Evolutionary conservation across 2,329 filamentous ascomycete genomes (phyloP).

Genomic region (Alternaria incomplexa): DNA sequence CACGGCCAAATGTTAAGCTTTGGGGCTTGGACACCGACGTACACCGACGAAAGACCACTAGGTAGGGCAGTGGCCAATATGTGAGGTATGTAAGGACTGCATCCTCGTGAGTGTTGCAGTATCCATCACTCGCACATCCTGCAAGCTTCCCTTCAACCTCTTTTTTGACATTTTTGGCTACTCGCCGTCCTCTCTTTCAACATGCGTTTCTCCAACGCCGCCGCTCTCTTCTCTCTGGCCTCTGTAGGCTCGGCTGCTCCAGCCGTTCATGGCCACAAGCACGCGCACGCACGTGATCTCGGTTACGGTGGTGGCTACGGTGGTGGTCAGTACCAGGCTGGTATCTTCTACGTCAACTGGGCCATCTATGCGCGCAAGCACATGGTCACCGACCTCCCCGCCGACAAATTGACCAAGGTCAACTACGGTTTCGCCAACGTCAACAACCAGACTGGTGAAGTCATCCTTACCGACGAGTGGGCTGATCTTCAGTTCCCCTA

Average conservation of each 20-base stretch:
- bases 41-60: slow-evolving; percentile 7
- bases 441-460: slow-evolving; percentile 77
- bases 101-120: neutral
- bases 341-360: slow-evolving; percentile 77
- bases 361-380: slow-evolving; percentile 84
- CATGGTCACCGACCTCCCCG: slow-evolving; percentile 80
- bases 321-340: slow-evolving; percentile 60
- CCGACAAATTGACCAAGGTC: slow-evolving; percentile 82
- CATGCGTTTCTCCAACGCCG: slow-evolving; percentile 27
- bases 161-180: slow-evolving; percentile 11
- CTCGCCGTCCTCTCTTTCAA: slow-evolving; percentile 32
- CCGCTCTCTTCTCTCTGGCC: slow-evolving; percentile 25
- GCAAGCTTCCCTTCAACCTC: neutral
- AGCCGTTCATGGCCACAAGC: neutral
- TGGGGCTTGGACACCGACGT: slow-evolving; percentile 6
- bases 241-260: slow-evolving; percentile 25
- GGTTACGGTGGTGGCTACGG: slow-evolving; percentile 36
- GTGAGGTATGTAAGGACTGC: neutral
- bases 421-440: slow-evolving; percentile 93
- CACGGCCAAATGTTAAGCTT: slow-evolving; percentile 18
- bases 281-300: slow-evolving; percentile 2
- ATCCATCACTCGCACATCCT: neutral
- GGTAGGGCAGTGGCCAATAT: neutral
- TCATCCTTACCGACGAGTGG: slow-evolving; percentile 32
- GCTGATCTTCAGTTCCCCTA: slow-evolving; percentile 67